These are phyloP conservation scores for Saposhnikovia divaricata DNA, from an alignment of 129 eudicot species.

Conservation along the genomic window DNA sequence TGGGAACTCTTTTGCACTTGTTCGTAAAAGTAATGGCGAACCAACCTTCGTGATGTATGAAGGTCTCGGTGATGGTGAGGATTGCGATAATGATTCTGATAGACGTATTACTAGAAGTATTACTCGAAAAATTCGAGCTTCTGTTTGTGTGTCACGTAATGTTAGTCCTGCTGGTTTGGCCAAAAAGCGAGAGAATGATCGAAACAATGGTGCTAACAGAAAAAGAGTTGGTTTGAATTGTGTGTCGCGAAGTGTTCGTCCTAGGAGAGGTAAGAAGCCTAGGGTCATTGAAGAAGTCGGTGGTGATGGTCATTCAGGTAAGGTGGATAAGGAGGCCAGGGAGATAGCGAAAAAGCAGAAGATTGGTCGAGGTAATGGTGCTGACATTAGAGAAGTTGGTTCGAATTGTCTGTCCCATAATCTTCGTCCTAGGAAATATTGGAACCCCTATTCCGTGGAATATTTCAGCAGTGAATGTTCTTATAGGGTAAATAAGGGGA, in stretches of 20 bases:
- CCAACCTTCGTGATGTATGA: neutral
- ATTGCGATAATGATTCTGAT: neutral
- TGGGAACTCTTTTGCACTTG: slow-evolving; percentile 1
- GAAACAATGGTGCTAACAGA: neutral
- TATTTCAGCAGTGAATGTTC: neutral
- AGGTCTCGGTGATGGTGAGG: neutral
- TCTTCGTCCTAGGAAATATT: neutral
- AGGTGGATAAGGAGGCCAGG: neutral
- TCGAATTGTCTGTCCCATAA: neutral
- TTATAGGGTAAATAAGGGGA: neutral
- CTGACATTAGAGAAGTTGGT: neutral
- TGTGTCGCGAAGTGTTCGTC: neutral
- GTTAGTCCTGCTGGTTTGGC: no score
- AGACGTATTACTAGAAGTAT: neutral
- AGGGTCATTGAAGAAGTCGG: neutral
- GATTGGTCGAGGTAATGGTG: neutral
- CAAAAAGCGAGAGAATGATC: neutral
- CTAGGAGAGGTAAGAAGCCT: neutral
- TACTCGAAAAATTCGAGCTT: neutral
- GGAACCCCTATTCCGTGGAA: neutral
- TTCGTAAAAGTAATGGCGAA: neutral
- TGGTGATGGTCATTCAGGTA: neutral
- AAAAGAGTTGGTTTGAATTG: neutral
- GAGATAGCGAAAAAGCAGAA: neutral
- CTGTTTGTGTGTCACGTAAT: neutral